Percentiles rank a stretch among this genome's conserved stretches.
Evolutionary conservation across 768 basidiomycete species (phyloP).

Genomic region (Flagelloscypha sp.): DNA sequence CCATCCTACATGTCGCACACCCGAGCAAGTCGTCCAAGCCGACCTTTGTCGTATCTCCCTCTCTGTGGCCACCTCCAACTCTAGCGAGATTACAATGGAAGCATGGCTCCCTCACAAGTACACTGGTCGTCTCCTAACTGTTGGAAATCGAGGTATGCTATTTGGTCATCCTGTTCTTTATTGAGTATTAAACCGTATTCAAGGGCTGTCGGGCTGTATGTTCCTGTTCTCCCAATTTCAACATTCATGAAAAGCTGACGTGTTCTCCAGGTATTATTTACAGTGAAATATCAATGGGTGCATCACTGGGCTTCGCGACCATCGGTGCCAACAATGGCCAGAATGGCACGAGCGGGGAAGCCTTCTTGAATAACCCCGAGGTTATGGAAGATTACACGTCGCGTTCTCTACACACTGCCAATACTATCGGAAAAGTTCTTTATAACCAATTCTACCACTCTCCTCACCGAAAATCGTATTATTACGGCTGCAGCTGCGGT

Average conservation of each 20-base stretch:
- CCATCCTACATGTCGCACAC: no score
- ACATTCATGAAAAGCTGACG: no score
- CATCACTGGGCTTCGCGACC: slow-evolving; percentile 15
- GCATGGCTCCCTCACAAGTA: slow-evolving; percentile 11
- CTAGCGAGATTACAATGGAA: slow-evolving; percentile 8
- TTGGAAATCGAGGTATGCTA: slow-evolving; percentile 11
- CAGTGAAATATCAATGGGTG: slow-evolving; percentile 11
- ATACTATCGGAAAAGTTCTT: slow-evolving; percentile 18
- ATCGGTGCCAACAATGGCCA: slow-evolving; percentile 19
- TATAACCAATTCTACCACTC: slow-evolving; percentile 17
- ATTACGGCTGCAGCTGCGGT: slow-evolving; percentile 19
- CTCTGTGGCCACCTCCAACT: slow-evolving; percentile 6
- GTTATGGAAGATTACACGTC: slow-evolving; percentile 19
- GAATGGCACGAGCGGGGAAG: slow-evolving; percentile 11
- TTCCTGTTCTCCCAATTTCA: no score
- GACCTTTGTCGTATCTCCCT: slow-evolving; percentile 9
- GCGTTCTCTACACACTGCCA: slow-evolving; percentile 18
- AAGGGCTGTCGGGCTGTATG: no score
- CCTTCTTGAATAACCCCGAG: slow-evolving; percentile 15
- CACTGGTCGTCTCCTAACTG: slow-evolving; percentile 8
- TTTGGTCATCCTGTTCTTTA: no score
- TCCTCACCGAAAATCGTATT: slow-evolving; percentile 17
- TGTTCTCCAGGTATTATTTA: slow-evolving; percentile 20
- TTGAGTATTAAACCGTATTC: no score
- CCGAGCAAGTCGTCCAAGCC: no score